These are phyloP conservation scores for Diplocarpon mali DNA, from an alignment of 2,329 filamentous ascomycete species.

Conservation along the genomic window DNA sequence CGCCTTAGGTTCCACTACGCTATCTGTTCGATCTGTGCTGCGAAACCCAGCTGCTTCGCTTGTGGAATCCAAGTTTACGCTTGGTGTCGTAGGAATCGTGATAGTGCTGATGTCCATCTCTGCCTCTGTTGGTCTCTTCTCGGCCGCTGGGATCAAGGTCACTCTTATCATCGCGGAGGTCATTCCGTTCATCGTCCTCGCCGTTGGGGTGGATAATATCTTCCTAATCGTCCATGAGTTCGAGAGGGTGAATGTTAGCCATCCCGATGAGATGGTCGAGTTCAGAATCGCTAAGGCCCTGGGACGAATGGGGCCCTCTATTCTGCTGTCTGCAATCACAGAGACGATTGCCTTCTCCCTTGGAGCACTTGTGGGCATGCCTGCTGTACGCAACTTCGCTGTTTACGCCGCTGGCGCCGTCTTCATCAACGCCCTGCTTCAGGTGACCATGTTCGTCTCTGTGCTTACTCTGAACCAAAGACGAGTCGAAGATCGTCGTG, in stretches of 20 bases:
- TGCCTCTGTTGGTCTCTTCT: slow-evolving; percentile 89
- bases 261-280: slow-evolving; percentile 80
- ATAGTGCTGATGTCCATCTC: slow-evolving; percentile 98
- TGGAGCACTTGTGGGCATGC: slow-evolving; percentile 93
- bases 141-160: slow-evolving; percentile 81
- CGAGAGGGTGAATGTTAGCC: slow-evolving; percentile 83
- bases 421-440: slow-evolving; percentile 91
- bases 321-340: slow-evolving; percentile 86
- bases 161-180: slow-evolving; percentile 97
- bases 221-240: slow-evolving; percentile 98
- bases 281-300: slow-evolving; percentile 76
- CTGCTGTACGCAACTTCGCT: slow-evolving; percentile 93
- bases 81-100: slow-evolving; percentile 86
- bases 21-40: slow-evolving; percentile 66
- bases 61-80: slow-evolving; percentile 92
- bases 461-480: slow-evolving; percentile 85
- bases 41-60: slow-evolving; percentile 74
- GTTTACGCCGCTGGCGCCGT: slow-evolving; percentile 93
- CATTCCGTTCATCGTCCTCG: slow-evolving; percentile 92
- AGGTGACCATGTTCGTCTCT: slow-evolving; percentile 94
- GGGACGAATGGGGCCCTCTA: slow-evolving; percentile 95
- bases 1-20: slow-evolving; percentile 77
- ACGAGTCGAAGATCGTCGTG: slow-evolving; percentile 76
- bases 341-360: slow-evolving; percentile 91
- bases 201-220: slow-evolving; percentile 97